Evolutionary conservation across 805 yeast species (phyloP).

Genomic region (Vanderwaltozyma polyspora): DNA sequence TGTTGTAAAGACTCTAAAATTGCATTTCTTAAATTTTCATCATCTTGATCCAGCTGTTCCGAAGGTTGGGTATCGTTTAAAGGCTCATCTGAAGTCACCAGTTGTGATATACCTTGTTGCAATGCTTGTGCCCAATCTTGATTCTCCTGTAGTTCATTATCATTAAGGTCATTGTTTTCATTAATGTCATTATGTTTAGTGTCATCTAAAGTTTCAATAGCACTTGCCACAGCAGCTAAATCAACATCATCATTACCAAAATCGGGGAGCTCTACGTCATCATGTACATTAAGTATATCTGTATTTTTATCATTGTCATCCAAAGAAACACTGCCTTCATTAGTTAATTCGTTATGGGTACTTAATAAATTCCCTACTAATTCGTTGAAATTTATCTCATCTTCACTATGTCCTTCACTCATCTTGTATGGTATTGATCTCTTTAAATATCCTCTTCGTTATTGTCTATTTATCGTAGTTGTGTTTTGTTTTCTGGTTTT

Average conservation of each 20-base stretch:
- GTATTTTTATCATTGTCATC: conserved; percentile 1
- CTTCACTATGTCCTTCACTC: no score
- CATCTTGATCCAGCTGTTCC: conserved; percentile 23
- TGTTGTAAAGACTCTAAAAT: conserved; percentile 23
- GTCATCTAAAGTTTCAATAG: conserved; percentile 23
- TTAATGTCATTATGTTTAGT: neutral
- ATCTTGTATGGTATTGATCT: no score
- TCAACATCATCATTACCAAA: conserved; percentile 24
- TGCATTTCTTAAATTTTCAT: conserved; percentile 25
- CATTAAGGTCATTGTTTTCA: neutral
- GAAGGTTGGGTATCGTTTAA: conserved; percentile 2
- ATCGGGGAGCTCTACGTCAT: conserved; percentile 13
- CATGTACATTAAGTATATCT: conserved; percentile 3
- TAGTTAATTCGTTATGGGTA: conserved; percentile 13
- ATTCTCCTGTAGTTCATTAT: conserved; percentile 3
- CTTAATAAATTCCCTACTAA: conserved; percentile 25
- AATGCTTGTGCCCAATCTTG: conserved; percentile 24
- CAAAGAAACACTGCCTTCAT: conserved; percentile 1
- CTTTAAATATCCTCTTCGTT: no score
- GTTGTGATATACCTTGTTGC: conserved; percentile 20
- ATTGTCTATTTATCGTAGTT: no score
- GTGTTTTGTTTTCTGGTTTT: no score
- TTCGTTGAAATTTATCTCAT: conserved; percentile 24
- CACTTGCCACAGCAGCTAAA: conserved; percentile 30
- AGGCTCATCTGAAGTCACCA: conserved; percentile 5